These are phyloP conservation scores for Colletotrichum spinosum DNA, from an alignment of 2,329 filamentous ascomycete species.

Conservation along the genomic window DNA sequence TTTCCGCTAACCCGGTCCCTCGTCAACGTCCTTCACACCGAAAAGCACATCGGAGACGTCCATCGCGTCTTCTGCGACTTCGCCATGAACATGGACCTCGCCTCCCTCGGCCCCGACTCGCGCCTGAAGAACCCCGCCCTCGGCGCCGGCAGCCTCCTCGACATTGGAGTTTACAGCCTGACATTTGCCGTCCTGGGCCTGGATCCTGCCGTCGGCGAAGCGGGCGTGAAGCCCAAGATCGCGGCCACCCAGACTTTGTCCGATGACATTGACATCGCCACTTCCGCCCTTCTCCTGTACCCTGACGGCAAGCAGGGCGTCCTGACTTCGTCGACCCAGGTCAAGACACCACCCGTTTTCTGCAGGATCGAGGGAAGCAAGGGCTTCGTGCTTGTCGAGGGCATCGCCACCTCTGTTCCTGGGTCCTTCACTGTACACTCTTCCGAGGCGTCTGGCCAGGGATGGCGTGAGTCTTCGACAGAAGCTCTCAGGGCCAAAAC, in stretches of 20 bases:
- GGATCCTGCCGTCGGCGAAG: conserved; percentile 44
- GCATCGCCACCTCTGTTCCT: conserved; percentile 47
- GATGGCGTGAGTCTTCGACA: conserved; percentile 31
- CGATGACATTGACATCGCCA: conserved; percentile 49
- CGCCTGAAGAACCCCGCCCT: conserved; percentile 52
- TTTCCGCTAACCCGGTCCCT: conserved; percentile 52
- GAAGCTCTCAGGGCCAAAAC: conserved; percentile 40
- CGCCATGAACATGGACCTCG: conserved; percentile 50
- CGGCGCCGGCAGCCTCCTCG: conserved; percentile 55
- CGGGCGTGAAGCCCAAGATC: conserved; percentile 47
- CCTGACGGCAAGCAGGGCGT: conserved; percentile 53
- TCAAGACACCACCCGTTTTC: conserved; percentile 43
- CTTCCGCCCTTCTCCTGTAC: conserved; percentile 54
- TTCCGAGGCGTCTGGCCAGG: conserved; percentile 37
- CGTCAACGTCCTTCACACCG: conserved; percentile 49
- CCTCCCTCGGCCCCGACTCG: conserved; percentile 45
- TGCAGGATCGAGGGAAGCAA: conserved; percentile 55
- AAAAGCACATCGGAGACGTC: conserved; percentile 54
- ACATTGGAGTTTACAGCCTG: conserved; percentile 58
- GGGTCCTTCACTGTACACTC: conserved; percentile 49
- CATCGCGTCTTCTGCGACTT: conserved; percentile 55
- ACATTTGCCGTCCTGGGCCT: conserved; percentile 53
- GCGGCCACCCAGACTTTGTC: conserved; percentile 49
- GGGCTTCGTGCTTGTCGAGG: conserved; percentile 51
- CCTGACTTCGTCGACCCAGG: conserved; percentile 52